These are phyloP conservation scores for Leccinum arenicola DNA, from an alignment of 768 basidiomycete species.

Conservation along the genomic window DNA sequence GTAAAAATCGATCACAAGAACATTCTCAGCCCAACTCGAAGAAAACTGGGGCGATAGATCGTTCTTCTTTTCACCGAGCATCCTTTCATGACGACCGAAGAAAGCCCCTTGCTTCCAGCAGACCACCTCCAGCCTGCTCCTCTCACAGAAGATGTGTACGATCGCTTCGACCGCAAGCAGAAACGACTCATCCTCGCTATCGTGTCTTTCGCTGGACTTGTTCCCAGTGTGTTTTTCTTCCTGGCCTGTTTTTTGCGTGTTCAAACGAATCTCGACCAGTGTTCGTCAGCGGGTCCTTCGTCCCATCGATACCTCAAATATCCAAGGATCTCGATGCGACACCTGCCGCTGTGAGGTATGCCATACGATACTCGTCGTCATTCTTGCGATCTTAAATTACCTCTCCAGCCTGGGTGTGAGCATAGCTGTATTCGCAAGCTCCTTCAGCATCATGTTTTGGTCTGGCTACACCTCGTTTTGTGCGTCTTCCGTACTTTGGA, in stretches of 20 bases:
- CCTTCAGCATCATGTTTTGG: constrained; percentile 47
- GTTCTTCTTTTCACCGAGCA: not conserved
- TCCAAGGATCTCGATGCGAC: constrained; percentile 61
- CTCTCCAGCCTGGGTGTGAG: constrained; percentile 46
- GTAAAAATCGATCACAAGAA: not conserved
- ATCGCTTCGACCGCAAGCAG: constrained; percentile 49
- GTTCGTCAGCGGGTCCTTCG: constrained; percentile 65
- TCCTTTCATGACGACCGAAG: constrained; percentile 26
- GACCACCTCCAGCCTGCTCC: constrained; percentile 1
- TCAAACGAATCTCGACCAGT: constrained; percentile 38
- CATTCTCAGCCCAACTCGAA: not conserved
- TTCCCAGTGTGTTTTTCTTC: constrained; percentile 48
- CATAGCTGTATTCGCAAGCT: constrained; percentile 44
- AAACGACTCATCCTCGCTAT: constrained; percentile 58
- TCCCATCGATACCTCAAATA: constrained; percentile 74
- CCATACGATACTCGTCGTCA: not conserved
- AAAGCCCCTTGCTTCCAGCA: constrained; percentile 23
- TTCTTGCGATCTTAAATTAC: not conserved
- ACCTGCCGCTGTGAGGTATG: constrained; percentile 53
- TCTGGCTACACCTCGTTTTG: constrained; percentile 52
- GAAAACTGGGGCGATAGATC: not conserved
- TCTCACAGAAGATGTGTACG: constrained; percentile 42
- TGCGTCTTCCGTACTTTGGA: not conserved
- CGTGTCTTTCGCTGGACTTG: constrained; percentile 57
- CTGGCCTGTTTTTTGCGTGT: not conserved